These are phyloP conservation scores for Fraxinus baroniana DNA, from an alignment of 305 asterid genomes.

Conservation along the genomic window DNA sequence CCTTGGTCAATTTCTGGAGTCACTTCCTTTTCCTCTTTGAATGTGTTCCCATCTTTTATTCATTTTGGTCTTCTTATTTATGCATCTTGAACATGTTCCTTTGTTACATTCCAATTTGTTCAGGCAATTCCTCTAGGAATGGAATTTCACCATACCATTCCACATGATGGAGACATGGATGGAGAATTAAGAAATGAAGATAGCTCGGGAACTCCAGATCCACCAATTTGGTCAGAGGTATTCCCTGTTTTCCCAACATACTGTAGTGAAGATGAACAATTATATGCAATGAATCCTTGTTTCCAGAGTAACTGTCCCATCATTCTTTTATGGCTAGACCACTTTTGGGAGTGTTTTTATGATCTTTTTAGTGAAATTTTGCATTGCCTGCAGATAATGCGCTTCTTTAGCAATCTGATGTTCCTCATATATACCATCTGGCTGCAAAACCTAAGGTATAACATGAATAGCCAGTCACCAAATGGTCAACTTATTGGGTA, in stretches of 20 bases:
- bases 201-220: conserved; percentile 41
- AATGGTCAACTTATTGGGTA: no score
- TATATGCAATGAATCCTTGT: conserved; percentile 5
- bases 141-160: conserved; percentile 77
- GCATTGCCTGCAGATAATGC: conserved; percentile 64
- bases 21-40: neutral
- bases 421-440: no score
- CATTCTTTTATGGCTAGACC: neutral
- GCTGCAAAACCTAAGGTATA: no score
- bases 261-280: neutral
- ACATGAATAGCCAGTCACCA: no score
- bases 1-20: neutral
- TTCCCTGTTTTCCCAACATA: conserved; percentile 19
- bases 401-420: conserved; percentile 85
- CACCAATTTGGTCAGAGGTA: conserved; percentile 70
- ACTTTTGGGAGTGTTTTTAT: neutral
- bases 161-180: conserved; percentile 59
- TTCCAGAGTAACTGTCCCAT: neutral
- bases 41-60: neutral
- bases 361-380: neutral
- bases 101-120: conserved; percentile 8
- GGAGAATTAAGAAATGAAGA: conserved; percentile 54
- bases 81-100: neutral
- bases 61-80: neutral
- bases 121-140: conserved; percentile 96